Percentiles rank a stretch among this genome's conserved stretches.
phyloP scores from a whole-genome alignment of 2,329 filamentous ascomycete species.

The Arthrobotrys conoides region DNA sequence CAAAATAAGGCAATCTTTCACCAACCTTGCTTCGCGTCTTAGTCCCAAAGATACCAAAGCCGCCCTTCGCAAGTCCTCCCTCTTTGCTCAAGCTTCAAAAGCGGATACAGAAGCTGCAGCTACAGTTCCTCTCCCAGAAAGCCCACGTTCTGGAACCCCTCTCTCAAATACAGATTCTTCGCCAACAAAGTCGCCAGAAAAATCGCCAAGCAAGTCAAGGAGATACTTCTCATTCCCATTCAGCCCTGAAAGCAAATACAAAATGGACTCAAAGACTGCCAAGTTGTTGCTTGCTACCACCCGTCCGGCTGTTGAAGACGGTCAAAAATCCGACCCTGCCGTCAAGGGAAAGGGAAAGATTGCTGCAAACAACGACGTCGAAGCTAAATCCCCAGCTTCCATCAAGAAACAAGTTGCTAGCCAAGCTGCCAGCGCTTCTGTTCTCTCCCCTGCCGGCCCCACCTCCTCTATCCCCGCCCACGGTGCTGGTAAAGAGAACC shows the following conservation, averaged over 20 bases:
- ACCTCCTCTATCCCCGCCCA: background rate
- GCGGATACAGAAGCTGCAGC: slow-evolving; percentile 1
- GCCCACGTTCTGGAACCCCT: slow-evolving; percentile 15
- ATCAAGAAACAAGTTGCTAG: background rate
- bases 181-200: background rate
- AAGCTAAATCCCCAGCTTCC: background rate
- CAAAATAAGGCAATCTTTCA: slow-evolving; percentile 47
- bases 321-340: background rate
- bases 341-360: background rate
- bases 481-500: slow-evolving; percentile 1
- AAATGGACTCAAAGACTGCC: slow-evolving; percentile 15
- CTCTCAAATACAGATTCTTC: background rate
- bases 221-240: background rate
- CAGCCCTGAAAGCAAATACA: background rate
- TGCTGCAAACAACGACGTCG: background rate
- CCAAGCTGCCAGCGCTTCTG: background rate
- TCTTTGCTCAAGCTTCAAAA: background rate
- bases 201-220: background rate
- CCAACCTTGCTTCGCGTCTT: slow-evolving; percentile 27
- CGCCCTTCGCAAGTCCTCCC: background rate
- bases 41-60: slow-evolving; percentile 10
- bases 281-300: background rate
- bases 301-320: background rate
- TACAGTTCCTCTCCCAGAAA: slow-evolving; percentile 15
- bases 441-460: background rate